Conservation (phyloP, 2,329 filamentous ascomycete species). For the Colletotrichum sp. region DNA sequence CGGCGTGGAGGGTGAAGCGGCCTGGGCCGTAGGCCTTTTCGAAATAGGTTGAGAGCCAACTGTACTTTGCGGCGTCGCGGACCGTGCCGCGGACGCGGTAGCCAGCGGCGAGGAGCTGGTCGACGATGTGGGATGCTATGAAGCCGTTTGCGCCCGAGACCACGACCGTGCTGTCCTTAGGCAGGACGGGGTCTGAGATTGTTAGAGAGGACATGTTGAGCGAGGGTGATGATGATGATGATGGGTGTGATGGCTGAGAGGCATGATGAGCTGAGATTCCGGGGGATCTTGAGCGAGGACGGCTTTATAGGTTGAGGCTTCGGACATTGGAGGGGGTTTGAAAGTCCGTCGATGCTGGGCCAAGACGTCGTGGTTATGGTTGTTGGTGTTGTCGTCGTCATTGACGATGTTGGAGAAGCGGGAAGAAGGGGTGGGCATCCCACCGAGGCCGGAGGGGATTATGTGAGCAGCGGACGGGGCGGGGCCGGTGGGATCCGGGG, state of each 20-base stretch:
- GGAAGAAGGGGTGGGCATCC: background rate
- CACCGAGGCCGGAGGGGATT: background rate
- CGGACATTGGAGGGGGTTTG: background rate
- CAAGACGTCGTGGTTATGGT: background rate
- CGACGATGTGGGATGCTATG: conserved; percentile 43
- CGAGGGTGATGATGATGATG: background rate
- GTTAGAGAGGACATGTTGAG: background rate
- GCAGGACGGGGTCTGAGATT: background rate
- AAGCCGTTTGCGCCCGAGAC: conserved; percentile 49
- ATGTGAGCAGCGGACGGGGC: background rate
- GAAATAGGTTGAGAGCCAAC: conserved; percentile 31
- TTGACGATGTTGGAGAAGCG: background rate
- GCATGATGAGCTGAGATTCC: background rate
- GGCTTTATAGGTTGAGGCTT: background rate
- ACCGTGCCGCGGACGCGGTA: conserved; percentile 46
- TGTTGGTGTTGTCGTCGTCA: background rate
- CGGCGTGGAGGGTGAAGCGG: conserved; percentile 35
- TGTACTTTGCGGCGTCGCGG: conserved; percentile 30
- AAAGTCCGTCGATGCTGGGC: background rate
- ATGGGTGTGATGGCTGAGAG: background rate
- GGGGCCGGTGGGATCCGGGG: background rate
- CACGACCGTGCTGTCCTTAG: conserved; percentile 26
- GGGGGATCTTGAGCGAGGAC: background rate
- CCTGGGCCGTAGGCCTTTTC: conserved; percentile 35
- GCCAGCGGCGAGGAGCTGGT: conserved; percentile 37